Conservation (phyloP, 176 grass and related monocot species). For the Carex littledalei region DNA sequence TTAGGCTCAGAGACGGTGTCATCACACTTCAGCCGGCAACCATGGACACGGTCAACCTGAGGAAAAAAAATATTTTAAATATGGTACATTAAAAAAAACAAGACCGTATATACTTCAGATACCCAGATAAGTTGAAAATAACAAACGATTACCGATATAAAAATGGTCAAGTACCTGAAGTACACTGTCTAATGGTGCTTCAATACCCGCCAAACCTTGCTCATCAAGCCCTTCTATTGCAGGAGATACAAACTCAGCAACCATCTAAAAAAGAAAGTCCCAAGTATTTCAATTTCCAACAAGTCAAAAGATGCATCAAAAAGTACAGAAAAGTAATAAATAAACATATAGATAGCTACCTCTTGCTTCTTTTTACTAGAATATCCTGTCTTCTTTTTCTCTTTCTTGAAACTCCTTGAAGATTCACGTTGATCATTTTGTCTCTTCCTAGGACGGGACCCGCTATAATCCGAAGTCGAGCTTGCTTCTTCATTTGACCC, state of each 20-base stretch:
- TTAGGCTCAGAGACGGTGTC: slow-evolving; percentile 25
- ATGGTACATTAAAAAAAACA: neutral
- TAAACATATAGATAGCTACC: slow-evolving; percentile 36
- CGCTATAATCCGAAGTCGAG: slow-evolving; percentile 40
- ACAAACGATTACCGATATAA: slow-evolving; percentile 9
- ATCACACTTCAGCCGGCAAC: slow-evolving; percentile 58
- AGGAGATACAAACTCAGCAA: slow-evolving; percentile 33
- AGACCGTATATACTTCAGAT: neutral
- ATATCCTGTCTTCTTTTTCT: slow-evolving; percentile 43
- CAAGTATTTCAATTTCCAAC: neutral
- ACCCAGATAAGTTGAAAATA: neutral
- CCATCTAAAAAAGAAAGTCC: slow-evolving; percentile 8
- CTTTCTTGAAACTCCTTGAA: slow-evolving; percentile 56
- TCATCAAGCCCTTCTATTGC: slow-evolving; percentile 38
- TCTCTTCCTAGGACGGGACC: slow-evolving; percentile 48
- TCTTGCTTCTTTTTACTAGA: slow-evolving; percentile 62
- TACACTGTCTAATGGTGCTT: neutral
- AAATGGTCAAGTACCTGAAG: slow-evolving; percentile 15
- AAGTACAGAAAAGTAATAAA: slow-evolving; percentile 5
- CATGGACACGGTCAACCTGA: slow-evolving; percentile 89
- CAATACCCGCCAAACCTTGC: slow-evolving; percentile 18
- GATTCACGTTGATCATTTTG: slow-evolving; percentile 40
- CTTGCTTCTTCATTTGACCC: slow-evolving; percentile 49
- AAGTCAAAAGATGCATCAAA: neutral
- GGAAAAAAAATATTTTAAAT: slow-evolving; percentile 23